Evolutionary conservation across 306 rosid species (phyloP), one percentile per base, ranked within the genome.

Genomic region (Citrullus colocynthis): DNA sequence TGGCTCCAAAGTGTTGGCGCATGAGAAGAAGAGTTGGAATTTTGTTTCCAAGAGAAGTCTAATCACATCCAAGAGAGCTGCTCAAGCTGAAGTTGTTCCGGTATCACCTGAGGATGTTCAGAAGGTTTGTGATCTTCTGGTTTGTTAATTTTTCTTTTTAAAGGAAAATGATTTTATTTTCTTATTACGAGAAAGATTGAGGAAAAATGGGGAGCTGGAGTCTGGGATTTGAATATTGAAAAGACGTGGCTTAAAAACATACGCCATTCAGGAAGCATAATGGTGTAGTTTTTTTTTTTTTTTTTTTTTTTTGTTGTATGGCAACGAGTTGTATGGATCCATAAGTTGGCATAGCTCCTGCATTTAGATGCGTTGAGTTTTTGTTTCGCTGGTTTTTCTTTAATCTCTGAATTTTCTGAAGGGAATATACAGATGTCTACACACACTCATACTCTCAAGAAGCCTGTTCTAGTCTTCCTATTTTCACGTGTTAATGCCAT

Each of bases 51-150:
- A 66, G 79, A 84, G 76, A 61, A 85, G 54, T 77, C 79, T 64
- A 73, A 78, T 90, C 81, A 74, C 83, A 32, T 90, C 97, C 0
- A 82, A 86, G 83, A 83, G 84, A 75, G 79, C 96, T 60, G 82
- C 87, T 32, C 92, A 92, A 60, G 30, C 85, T 24, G 89, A 89
- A 80, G 88, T 90, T 51, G 80, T 89, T 42, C 96, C 99, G 18
- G 92, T 95, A 0, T 85, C 97, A 16, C 92, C 97, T n/a, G 90
- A 86, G 70, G 97, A 89, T 80, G 80, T 80, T 20, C 80, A 88
- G 4, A 87, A 86, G 96, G 99, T 94, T 79, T 18, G 84, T 81
- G 41, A 78, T 79, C 21, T 81, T 70, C 52, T 55, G 15, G 1
- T 45, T 5, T 21, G 24, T 61, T 76, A 2, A 6, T n/a, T 11